Evolutionary conservation across 306 rosid species (phyloP), one percentile per base, ranked within the genome.

Genomic region (Cucurbita maxima): DNA sequence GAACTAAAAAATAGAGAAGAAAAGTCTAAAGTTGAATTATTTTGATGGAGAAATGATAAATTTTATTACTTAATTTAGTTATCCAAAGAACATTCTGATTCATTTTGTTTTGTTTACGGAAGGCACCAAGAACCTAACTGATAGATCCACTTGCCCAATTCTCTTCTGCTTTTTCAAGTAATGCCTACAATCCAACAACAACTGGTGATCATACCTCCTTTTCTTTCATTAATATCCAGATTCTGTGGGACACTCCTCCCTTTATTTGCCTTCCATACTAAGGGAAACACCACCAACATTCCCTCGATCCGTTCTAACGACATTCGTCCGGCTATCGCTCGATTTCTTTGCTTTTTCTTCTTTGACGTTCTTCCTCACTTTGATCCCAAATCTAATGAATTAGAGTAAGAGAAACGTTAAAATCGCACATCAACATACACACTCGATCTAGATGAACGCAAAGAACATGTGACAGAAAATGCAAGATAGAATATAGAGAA

Each of bases 201-300:
- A 3, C 34, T 3, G 34, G 34, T 30, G 3, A 30, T 30, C 34
- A 30, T 38, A 0, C 18, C 72, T 44, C 72, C 34, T 43, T 66
- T 66, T 66, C 54, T 10, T 43, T 66, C 5, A 16, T 37, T 19
- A 22, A 12, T 30, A 3, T 1, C 11, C 37, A 66, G 55, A 66
- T 66, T 66, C 72, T 66, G 54, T 67, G 55, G 19, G 53, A 20
- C 55, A 43, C 8, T 67, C 40, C 72, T 45, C 55, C 41, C 73
- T 67, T 67, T 67, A 45, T 67, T 67, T 67, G 73, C 73, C 54
- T 67, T 67, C 40, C 19, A 43, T 67, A 47, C 13, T 67, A 67
- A 43, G 55, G 52, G 55, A 48, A 25, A 44, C 12, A 45, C 40
- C 73, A 44, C 6, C 40, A 19, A 22, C 8, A 68, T 10, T 68